These are phyloP conservation scores for Gossypium rotundifolium DNA, from an alignment of 345 rosid genomes.

Conservation along the genomic window DNA sequence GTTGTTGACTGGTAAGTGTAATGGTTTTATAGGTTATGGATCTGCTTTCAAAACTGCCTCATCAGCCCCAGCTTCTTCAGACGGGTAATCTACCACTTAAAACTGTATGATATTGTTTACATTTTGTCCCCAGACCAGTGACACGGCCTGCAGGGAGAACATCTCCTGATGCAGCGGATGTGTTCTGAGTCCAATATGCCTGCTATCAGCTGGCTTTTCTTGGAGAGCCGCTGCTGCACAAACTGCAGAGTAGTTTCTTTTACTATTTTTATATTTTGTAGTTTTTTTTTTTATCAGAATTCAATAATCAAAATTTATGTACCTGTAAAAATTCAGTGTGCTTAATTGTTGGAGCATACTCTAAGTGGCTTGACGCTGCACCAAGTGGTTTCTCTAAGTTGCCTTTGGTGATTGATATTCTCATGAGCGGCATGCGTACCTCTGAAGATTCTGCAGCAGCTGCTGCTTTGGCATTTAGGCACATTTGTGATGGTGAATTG, in stretches of 20 bases:
- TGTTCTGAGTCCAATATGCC: conserved; percentile 2
- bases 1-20: conserved; percentile 3
- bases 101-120: neutral
- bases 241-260: neutral
- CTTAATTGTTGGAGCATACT: conserved; percentile 92
- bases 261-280: conserved; percentile 1
- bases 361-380: conserved; percentile 91
- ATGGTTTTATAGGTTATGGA: conserved; percentile 57
- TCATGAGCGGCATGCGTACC: conserved; percentile 42
- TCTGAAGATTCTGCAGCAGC: conserved; percentile 98
- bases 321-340: conserved; percentile 57
- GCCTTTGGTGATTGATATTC: conserved; percentile 33
- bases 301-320: conserved; percentile 13
- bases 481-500: conserved; percentile 4
- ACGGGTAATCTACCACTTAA: conserved; percentile 45
- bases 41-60: conserved; percentile 81
- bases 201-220: neutral
- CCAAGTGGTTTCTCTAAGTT: conserved; percentile 65
- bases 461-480: conserved; percentile 94
- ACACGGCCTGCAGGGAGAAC: neutral
- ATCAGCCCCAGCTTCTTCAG: conserved; percentile 86
- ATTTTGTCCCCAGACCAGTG: neutral
- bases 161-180: neutral
- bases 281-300: conserved; percentile 5
- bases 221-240: neutral